Conservation (phyloP, 1,284 basidiomycete species). For the Papiliotrema terrestris region DNA sequence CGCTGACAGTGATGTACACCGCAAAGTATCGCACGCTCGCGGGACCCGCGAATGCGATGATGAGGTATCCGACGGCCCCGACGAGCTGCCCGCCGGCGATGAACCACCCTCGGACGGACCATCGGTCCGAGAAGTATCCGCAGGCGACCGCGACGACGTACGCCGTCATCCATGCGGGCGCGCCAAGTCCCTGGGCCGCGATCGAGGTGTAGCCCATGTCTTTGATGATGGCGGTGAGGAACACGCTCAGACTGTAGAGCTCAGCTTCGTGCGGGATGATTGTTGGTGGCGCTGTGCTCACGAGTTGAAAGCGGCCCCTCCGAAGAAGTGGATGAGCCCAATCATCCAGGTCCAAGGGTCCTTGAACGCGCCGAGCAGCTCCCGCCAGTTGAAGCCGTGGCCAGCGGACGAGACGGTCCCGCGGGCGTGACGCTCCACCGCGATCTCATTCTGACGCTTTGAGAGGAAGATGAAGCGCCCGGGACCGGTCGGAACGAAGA, state of each 20-base stretch:
- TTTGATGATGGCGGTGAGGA: constrained; percentile 17
- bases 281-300: background rate
- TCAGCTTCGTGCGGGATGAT: too few relatives aligned
- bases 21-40: constrained; percentile 14
- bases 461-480: constrained; percentile 14
- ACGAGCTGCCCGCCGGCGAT: constrained; percentile 10
- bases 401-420: constrained; percentile 1
- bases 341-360: constrained; percentile 18
- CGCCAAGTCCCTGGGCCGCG: constrained; percentile 16
- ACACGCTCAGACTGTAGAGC: constrained; percentile 2
- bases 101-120: constrained; percentile 11
- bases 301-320: constrained; percentile 17
- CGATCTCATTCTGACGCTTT: constrained; percentile 12
- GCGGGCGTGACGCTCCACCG: constrained; percentile 10
- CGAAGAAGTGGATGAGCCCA: constrained; percentile 15
- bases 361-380: constrained; percentile 4
- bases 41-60: constrained; percentile 12
- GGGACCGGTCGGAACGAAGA: constrained; percentile 9
- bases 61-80: constrained; percentile 12
- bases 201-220: constrained; percentile 19
- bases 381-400: constrained; percentile 1
- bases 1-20: constrained; percentile 11
- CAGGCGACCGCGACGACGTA: constrained; percentile 7
- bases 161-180: constrained; percentile 15
- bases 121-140: constrained; percentile 13